Evolutionary conservation across 345 rosid genomes (phyloP), one percentile per base, ranked within the genome.

Genomic region (Populus euphratica): DNA sequence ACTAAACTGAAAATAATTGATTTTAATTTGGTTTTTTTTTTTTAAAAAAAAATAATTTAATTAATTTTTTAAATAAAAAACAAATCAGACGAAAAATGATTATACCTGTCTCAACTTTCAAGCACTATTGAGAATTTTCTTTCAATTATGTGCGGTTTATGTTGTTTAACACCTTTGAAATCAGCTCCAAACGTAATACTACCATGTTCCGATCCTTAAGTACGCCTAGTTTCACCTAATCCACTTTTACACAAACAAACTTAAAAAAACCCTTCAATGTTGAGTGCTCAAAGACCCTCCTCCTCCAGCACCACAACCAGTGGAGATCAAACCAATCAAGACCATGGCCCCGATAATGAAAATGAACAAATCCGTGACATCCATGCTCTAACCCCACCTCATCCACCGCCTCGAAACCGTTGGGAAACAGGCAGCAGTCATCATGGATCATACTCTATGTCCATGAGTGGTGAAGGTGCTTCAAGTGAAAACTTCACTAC

Each of bases 401-500:
- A 41, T 3, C 87, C 89, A 11, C 92, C 87, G 2, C 89, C 77
- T 68, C 39, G 89, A 75, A 36, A 33, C 65, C 78, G 84, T 8
- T 92, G 91, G 92, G 94, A 88, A 41, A 82, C 85, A 4, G 74
- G 85, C 69, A 86, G 88, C 87, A 84, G 73, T 16, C 71, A 68
- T n/a, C 64, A 72, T 27, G 81, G 70, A 49, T 88, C 94, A 0
- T 76, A 86, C 29, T 83, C 90, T 68, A 50, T 86, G 31, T 81
- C 92, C 35, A 25, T 79, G 70, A 81, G 90, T 20, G 73, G 91
- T 36, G 94, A 84, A 76, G 87, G 78, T 9, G 82, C 83, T 36
- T 69, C 90, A 13, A 85, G 86, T 47, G 99, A 93, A 85, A 93
- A 93, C 81, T 96, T 96, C 85, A 91, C 97, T 50, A 85, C 90